Evolutionary conservation across 768 basidiomycete genomes (phyloP).

Genomic region (Pleurotus djamor): DNA sequence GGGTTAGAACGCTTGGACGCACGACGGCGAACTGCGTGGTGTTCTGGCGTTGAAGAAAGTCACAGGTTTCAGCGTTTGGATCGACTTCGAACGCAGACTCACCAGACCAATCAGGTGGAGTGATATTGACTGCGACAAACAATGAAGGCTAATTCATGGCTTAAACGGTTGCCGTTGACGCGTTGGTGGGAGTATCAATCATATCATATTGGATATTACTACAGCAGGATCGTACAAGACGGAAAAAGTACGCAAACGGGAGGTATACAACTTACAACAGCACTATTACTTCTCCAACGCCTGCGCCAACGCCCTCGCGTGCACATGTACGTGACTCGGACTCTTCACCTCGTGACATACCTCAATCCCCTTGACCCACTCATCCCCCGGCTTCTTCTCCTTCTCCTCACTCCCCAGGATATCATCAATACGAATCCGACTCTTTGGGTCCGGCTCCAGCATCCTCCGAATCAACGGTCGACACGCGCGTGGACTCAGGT

Average conservation of each 20-base stretch:
- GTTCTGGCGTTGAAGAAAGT: no score
- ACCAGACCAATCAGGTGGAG: no score
- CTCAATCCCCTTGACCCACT: constrained; percentile 82
- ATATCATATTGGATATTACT: no score
- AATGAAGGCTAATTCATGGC: no score
- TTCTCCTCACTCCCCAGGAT: constrained; percentile 80
- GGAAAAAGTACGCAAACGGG: not conserved
- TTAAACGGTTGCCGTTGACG: no score
- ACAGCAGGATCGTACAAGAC: no score
- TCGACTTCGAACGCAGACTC: no score
- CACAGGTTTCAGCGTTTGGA: no score
- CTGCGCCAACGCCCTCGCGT: constrained; percentile 58
- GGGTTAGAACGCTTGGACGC: no score
- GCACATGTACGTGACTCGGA: constrained; percentile 72
- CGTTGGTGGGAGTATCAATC: no score
- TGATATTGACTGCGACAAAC: no score
- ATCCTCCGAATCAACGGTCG: constrained; percentile 84
- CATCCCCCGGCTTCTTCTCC: constrained; percentile 57
- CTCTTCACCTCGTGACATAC: constrained; percentile 66
- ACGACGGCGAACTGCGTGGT: no score
- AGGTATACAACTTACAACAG: not conserved
- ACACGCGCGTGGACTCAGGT: constrained; percentile 84
- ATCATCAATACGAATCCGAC: constrained; percentile 75
- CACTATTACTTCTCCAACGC: constrained; percentile 14
- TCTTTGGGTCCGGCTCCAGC: constrained; percentile 92